Conservation (phyloP, 1,284 basidiomycete genomes). For the Apiotrichum siamense region DNA sequence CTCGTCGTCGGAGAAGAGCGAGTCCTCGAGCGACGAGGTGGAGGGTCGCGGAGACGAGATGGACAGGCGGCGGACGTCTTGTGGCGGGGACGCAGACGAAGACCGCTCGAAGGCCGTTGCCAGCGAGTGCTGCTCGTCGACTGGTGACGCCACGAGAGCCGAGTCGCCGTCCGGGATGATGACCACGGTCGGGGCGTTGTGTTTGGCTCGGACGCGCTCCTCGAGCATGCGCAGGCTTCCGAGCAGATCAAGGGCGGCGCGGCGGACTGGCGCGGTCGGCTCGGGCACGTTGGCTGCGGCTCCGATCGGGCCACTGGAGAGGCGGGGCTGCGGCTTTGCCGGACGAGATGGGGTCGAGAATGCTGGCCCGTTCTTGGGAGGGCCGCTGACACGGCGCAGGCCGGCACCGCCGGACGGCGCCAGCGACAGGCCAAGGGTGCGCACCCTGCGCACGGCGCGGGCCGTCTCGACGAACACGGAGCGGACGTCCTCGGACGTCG, state of each 20-base stretch:
- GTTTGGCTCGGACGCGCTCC: slow-evolving; percentile 28
- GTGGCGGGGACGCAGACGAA: not conserved
- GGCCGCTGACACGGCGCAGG: slow-evolving; percentile 7
- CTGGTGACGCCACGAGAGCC: slow-evolving; percentile 1
- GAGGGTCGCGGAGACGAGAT: not conserved
- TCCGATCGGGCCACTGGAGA: not conserved
- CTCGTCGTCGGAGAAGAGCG: slow-evolving; percentile 31
- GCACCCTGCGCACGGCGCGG: slow-evolving; percentile 30
- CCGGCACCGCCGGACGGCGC: not conserved
- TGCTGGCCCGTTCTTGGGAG: not conserved
- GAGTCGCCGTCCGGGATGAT: slow-evolving; percentile 5
- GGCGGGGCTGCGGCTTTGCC: not conserved
- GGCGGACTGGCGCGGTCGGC: slow-evolving; percentile 11
- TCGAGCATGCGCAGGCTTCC: slow-evolving; percentile 35
- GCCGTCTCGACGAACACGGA: slow-evolving; percentile 23
- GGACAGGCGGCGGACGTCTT: slow-evolving; percentile 1
- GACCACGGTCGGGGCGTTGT: slow-evolving; percentile 9
- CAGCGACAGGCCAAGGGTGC: slow-evolving; percentile 26
- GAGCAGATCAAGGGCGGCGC: slow-evolving; percentile 41
- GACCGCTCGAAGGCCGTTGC: not conserved
- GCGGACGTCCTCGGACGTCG: slow-evolving; percentile 8
- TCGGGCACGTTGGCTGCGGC: not conserved
- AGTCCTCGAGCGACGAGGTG: slow-evolving; percentile 6
- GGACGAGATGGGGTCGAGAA: slow-evolving; percentile 48
- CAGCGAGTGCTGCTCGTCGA: not conserved